phyloP scores from a whole-genome alignment of 495 filamentous ascomycete genomes.

The Haplographium delicatum region DNA sequence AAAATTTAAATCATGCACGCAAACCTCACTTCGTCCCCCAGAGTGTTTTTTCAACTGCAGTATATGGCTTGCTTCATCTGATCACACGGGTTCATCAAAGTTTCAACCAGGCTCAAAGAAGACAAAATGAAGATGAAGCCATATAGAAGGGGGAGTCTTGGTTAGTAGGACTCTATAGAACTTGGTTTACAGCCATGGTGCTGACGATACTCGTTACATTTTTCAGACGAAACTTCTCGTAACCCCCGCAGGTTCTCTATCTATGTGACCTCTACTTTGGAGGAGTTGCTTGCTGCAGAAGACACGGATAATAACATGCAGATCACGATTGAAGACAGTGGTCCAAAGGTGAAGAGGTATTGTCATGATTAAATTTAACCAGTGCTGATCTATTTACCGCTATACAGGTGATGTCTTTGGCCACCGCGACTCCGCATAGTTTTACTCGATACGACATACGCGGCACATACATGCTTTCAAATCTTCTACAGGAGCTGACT shows the following conservation, averaged over 20 bases:
- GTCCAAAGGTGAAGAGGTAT: conserved; percentile 68
- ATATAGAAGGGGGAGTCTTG: too few species aligned
- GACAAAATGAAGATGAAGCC: too few species aligned
- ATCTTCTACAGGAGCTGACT: conserved; percentile 87
- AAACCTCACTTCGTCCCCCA: too few species aligned
- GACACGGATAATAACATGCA: conserved; percentile 89
- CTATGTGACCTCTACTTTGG: conserved; percentile 68
- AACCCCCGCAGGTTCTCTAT: conserved; percentile 31
- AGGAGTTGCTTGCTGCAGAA: conserved; percentile 68
- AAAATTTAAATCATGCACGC: too few species aligned
- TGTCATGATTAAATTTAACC: not conserved
- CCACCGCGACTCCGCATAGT: conserved; percentile 86
- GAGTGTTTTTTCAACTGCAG: too few species aligned
- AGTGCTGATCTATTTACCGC: conserved; percentile 5
- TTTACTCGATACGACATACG: conserved; percentile 78
- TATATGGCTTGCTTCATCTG: too few species aligned
- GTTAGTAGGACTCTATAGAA: too few species aligned
- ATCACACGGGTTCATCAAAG: too few species aligned
- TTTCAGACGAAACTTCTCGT: conserved; percentile 18
- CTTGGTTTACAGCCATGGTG: too few species aligned
- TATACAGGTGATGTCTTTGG: conserved; percentile 70
- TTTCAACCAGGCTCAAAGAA: too few species aligned
- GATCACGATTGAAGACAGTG: conserved; percentile 93
- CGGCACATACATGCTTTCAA: conserved; percentile 93
- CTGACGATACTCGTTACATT: too few species aligned